A percentile compares a stretch with the other conserved stretches of the same genome.
These are phyloP conservation scores for Psophocarpus tetragonolobus DNA, from an alignment of 306 rosid genomes.

Conservation along the genomic window DNA sequence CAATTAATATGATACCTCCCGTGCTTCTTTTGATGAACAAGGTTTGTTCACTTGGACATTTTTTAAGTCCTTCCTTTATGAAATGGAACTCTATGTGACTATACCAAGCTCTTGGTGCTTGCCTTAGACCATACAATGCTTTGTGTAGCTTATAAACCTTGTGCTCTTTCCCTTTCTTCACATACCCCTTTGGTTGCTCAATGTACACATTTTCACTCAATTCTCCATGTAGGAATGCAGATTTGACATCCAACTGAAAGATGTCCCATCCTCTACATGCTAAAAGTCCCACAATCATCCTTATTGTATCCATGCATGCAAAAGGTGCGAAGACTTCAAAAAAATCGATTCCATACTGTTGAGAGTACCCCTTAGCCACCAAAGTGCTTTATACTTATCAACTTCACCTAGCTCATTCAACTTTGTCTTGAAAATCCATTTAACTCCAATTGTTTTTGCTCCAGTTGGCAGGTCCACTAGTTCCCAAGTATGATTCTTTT, in stretches of 20 bases:
- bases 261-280: neutral
- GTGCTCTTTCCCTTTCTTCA: neutral
- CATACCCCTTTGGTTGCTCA: neutral
- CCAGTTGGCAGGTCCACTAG: neutral
- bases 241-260: neutral
- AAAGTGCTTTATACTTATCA: neutral
- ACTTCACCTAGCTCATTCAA: neutral
- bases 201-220: neutral
- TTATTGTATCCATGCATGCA: neutral
- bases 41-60: neutral
- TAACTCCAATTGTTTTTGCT: neutral
- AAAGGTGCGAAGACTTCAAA: neutral
- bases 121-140: neutral
- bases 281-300: neutral
- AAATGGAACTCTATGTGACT: neutral
- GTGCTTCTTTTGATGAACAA: neutral
- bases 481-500: too few relatives aligned
- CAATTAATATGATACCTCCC: neutral
- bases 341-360: neutral
- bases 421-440: too few relatives aligned
- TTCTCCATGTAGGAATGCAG: neutral
- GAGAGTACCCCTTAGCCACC: neutral
- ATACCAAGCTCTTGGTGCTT: neutral
- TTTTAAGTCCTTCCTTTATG: neutral
- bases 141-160: neutral